Evolutionary conservation across 331 rosid genomes (phyloP).

Genomic region (Quercus tomentella): DNA sequence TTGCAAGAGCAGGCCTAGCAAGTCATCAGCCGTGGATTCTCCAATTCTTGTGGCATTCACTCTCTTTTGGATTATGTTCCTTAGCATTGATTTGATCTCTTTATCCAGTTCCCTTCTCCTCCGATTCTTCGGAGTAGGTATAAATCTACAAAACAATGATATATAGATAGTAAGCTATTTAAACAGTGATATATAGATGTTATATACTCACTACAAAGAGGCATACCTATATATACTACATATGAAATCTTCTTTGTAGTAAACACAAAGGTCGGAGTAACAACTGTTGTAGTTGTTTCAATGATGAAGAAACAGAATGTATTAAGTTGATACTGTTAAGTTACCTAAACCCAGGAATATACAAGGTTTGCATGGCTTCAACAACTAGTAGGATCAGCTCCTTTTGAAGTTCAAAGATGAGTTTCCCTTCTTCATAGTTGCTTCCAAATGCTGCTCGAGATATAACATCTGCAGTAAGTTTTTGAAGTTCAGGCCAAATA

Average conservation of each 20-base stretch:
- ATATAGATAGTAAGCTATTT: neutral
- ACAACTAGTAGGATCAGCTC: constrained; percentile 35
- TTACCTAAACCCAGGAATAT: constrained; percentile 53
- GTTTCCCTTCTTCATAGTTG: constrained; percentile 44
- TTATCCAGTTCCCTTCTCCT: constrained; percentile 38
- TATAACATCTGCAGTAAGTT: constrained; percentile 37
- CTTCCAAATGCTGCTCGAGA: constrained; percentile 44
- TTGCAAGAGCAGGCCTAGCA: constrained; percentile 40
- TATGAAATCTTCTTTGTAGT: neutral
- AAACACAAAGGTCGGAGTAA: neutral
- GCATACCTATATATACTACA: neutral
- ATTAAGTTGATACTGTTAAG: neutral
- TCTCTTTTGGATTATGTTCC: constrained; percentile 33
- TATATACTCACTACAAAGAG: neutral
- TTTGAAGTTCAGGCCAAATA: constrained; percentile 46
- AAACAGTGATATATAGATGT: too few species aligned
- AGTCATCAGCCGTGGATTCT: constrained; percentile 35
- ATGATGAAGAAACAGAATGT: neutral
- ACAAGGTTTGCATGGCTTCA: constrained; percentile 46
- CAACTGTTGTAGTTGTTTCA: neutral
- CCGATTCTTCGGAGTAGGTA: constrained; percentile 42
- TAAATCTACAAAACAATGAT: constrained; percentile 21
- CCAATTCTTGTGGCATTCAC: constrained; percentile 17
- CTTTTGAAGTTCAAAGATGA: constrained; percentile 40
- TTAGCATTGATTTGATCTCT: constrained; percentile 33